Evolutionary conservation across 2,329 filamentous ascomycete genomes (phyloP).

Genomic region (Diaporthe longicolla): DNA sequence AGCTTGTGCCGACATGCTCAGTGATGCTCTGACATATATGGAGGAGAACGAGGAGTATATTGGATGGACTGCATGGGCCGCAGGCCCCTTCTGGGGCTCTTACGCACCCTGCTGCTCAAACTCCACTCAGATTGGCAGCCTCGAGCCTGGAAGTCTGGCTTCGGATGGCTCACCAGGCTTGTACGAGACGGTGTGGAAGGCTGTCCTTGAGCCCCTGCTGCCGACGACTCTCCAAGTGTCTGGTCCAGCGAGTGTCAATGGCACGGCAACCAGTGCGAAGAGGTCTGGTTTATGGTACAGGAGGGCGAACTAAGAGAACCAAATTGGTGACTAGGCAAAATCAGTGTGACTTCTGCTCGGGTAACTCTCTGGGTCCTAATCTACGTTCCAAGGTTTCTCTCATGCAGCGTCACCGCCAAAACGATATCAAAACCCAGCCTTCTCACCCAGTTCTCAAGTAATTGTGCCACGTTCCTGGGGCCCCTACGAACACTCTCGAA

Average conservation of each 20-base stretch:
- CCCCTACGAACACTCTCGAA: not conserved
- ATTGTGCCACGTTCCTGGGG: not conserved
- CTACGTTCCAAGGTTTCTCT: not conserved
- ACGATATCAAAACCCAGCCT: not conserved
- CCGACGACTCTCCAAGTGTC: constrained; percentile 57
- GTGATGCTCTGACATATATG: constrained; percentile 61
- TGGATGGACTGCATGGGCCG: constrained; percentile 66
- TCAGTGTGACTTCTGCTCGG: not conserved
- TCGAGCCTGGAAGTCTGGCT: constrained; percentile 62
- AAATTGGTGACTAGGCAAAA: not conserved
- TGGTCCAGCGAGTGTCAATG: constrained; percentile 50
- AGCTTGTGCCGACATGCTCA: constrained; percentile 56
- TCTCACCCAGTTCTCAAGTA: not conserved
- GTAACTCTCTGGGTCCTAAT: not conserved
- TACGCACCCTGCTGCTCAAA: constrained; percentile 57
- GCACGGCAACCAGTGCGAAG: constrained; percentile 17
- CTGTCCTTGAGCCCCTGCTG: constrained; percentile 59
- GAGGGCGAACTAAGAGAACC: not conserved
- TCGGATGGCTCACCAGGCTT: constrained; percentile 58
- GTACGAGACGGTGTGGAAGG: constrained; percentile 62
- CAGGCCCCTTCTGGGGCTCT: constrained; percentile 63
- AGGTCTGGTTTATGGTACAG: not conserved
- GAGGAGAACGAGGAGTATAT: constrained; percentile 62
- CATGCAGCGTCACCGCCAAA: not conserved
- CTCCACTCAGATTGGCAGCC: constrained; percentile 56